phyloP scores from a whole-genome alignment of 2,329 filamentous ascomycete species.

The Macrophomina tecta region DNA sequence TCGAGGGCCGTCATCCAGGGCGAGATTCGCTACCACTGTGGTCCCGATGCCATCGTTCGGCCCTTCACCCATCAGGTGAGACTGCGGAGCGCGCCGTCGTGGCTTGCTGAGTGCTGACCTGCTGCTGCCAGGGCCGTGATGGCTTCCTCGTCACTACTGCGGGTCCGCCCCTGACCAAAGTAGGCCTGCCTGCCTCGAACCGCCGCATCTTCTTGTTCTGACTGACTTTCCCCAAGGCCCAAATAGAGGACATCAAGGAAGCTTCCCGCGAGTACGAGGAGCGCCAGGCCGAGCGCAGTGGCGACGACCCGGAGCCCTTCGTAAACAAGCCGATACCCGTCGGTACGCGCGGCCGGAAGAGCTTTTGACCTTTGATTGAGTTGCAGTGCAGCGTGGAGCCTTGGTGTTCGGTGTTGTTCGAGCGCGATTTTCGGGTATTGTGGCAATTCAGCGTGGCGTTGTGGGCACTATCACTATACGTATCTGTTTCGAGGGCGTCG shows the following conservation, averaged over 20 bases:
- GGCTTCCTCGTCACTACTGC: conserved; percentile 50
- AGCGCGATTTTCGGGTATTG: conserved; percentile 12
- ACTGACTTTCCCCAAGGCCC: conserved; percentile 38
- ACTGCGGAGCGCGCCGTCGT: background rate
- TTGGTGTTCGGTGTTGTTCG: background rate
- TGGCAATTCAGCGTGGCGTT: conserved; percentile 26
- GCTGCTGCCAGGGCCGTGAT: conserved; percentile 44
- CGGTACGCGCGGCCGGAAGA: conserved; percentile 29
- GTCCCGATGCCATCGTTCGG: conserved; percentile 50
- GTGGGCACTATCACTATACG: conserved; percentile 25
- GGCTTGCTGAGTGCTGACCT: background rate
- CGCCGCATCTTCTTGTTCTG: background rate
- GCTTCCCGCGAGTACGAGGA: conserved; percentile 50
- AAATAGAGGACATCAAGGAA: conserved; percentile 50
- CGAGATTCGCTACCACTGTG: conserved; percentile 51
- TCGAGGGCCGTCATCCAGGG: conserved; percentile 52
- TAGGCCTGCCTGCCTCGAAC: conserved; percentile 30
- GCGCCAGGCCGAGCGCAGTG: conserved; percentile 45
- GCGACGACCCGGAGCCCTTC: conserved; percentile 39
- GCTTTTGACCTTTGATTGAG: conserved; percentile 5
- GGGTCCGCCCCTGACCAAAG: conserved; percentile 50
- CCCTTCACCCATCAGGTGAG: conserved; percentile 51
- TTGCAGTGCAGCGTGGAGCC: background rate
- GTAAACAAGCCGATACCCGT: conserved; percentile 49
- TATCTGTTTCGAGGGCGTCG: conserved; percentile 6